A percentile compares a stretch with the other conserved stretches of the same genome.
phyloP scores from a whole-genome alignment of 2,329 filamentous ascomycete species.

The Beauveria sp. region DNA sequence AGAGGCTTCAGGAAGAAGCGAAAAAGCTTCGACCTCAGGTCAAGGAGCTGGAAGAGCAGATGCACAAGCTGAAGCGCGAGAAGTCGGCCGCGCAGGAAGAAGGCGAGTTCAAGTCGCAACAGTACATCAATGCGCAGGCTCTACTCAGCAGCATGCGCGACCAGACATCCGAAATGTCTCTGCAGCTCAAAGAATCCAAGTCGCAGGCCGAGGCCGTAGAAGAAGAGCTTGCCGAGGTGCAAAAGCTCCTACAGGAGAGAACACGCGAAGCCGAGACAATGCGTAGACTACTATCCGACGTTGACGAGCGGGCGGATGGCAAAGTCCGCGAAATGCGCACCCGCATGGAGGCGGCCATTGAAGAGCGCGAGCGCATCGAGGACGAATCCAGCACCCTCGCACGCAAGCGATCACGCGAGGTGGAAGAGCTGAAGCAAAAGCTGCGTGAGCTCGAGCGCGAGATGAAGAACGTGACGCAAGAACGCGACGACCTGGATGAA shows the following conservation, averaged over 20 bases:
- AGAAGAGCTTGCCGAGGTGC: constrained; percentile 84
- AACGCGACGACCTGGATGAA: constrained; percentile 70
- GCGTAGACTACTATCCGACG: constrained; percentile 78
- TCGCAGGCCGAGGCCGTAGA: constrained; percentile 78
- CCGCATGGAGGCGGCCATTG: constrained; percentile 81
- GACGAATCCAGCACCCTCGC: constrained; percentile 78
- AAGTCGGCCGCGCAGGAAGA: constrained; percentile 66
- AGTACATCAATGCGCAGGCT: constrained; percentile 78
- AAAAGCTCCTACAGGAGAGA: constrained; percentile 77
- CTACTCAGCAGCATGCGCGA: constrained; percentile 89
- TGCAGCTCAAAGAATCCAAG: constrained; percentile 85
- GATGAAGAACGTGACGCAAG: constrained; percentile 60
- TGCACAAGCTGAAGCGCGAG: constrained; percentile 60
- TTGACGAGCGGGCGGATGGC: constrained; percentile 72
- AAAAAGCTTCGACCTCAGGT: constrained; percentile 54
- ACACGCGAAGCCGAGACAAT: constrained; percentile 92
- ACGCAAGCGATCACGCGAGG: constrained; percentile 69
- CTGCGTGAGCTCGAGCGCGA: constrained; percentile 76
- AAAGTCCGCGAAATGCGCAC: constrained; percentile 84
- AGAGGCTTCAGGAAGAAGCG: constrained; percentile 65
- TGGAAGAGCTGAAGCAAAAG: constrained; percentile 75
- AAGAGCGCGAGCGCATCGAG: constrained; percentile 87
- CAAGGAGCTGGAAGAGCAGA: constrained; percentile 65
- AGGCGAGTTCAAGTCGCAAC: constrained; percentile 72
- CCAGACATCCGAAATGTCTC: constrained; percentile 77